Evolutionary conservation across 1,284 basidiomycete species (phyloP), one percentile per base, ranked within the genome.

Genomic region (Cutaneotrichosporon cyanovorans): DNA sequence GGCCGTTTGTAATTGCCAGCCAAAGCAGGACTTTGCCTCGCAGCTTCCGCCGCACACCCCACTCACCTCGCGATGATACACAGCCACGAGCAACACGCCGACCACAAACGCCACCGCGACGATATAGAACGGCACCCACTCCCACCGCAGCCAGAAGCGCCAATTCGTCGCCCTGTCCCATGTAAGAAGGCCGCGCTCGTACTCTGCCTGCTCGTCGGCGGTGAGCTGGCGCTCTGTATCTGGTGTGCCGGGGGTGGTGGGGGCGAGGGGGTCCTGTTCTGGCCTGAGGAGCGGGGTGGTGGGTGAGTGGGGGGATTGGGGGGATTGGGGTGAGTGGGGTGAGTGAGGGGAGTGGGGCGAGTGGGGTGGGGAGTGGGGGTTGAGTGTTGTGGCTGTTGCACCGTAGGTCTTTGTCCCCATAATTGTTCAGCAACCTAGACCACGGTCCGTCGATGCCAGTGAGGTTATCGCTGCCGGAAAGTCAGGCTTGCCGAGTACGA

Each of bases 1-100:
- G n/a, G n/a, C n/a, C n/a, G n/a, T n/a, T n/a, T n/a, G n/a, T n/a
- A n/a, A n/a, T 28, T 12, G 25, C 8, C 25, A 28, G 25, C 25
- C 25, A 12, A 28, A 28, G 25, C 7, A 12, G 25, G 25, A 12
- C 25, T 28, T 28, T 28, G 25, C 7, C 8, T 7, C 25, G 12
- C 8, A 28, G 25, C 25, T 7, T 7, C 7, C 12, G 25, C 8
- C 7, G 12, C 8, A 28, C 7, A 12, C 7, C 15, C 32, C 19
- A 48, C 59, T 55, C 45, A 61, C 60, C 34, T 54, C 50, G 30
- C 56, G 55, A 51, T 63, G 61, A 40, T 53, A 63, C 39, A 63
- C 56, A 15, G 53, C 55, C 40, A 63, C 59, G 14, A 55, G 37
- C 9, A 60, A 51, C 15, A 61, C 50, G 18, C 40, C 40, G 5